phyloP scores from a whole-genome alignment of 2,329 filamentous ascomycete species.

The Coniochaeta sp. region DNA sequence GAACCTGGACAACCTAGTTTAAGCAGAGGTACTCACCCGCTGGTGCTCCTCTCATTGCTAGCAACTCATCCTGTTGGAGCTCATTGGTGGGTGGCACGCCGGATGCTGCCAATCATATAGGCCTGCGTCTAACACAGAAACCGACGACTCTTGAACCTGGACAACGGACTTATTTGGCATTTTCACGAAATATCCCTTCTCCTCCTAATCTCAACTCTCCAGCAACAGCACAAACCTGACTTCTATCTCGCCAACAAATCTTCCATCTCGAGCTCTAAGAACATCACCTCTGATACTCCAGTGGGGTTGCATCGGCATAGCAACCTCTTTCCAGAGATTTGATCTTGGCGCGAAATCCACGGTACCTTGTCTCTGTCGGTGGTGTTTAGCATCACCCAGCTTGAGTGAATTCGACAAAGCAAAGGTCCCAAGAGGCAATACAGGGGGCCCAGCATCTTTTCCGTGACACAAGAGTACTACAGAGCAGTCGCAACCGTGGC shows the following conservation, averaged over 20 bases:
- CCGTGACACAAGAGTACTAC: neutral
- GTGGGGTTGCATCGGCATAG: neutral
- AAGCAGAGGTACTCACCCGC: constrained; percentile 28
- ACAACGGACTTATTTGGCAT: neutral
- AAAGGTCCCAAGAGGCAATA: neutral
- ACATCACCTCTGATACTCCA: neutral
- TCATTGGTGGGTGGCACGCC: constrained; percentile 31
- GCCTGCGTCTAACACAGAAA: constrained; percentile 29
- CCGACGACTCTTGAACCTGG: constrained; percentile 29
- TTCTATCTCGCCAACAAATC: neutral
- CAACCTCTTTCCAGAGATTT: neutral
- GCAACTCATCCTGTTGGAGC: constrained; percentile 19
- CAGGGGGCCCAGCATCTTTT: neutral
- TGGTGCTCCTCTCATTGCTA: constrained; percentile 20
- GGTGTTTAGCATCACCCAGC: neutral
- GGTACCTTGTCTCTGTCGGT: neutral
- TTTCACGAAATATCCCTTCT: neutral
- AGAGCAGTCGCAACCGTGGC: neutral
- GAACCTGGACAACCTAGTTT: constrained; percentile 27
- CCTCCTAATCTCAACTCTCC: constrained; percentile 23
- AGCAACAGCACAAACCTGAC: neutral
- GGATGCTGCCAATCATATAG: constrained; percentile 35
- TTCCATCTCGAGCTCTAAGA: neutral
- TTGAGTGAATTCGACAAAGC: neutral
- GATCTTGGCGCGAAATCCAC: neutral